Evolutionary conservation across 495 filamentous ascomycete species (phyloP).

Genomic region (Tuber aestivum): DNA sequence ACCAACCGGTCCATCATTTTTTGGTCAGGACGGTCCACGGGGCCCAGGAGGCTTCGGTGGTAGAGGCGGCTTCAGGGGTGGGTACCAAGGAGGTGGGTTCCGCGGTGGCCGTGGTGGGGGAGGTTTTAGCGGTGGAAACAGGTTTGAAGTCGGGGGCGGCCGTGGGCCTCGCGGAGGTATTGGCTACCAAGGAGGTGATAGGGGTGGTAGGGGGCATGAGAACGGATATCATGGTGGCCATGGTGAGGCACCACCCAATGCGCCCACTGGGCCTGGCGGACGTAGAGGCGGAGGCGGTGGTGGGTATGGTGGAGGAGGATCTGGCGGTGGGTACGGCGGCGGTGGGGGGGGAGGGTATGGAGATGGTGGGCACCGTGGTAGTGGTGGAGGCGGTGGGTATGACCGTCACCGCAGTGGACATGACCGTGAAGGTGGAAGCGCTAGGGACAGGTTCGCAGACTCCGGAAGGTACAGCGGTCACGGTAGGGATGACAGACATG

Average conservation of each 20-base stretch:
- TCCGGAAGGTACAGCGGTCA: conserved; percentile 33
- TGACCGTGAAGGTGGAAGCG: conserved; percentile 47
- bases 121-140: conserved; percentile 53
- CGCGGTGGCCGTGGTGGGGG: conserved; percentile 52
- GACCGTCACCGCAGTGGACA: conserved; percentile 56
- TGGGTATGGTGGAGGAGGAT: conserved; percentile 45
- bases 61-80: conserved; percentile 52
- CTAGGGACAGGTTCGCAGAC: conserved; percentile 4
- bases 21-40: conserved; percentile 52
- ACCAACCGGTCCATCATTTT: conserved; percentile 66
- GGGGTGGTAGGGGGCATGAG: conserved; percentile 29
- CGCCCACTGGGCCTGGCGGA: conserved; percentile 43
- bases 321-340: no score
- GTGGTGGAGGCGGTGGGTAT: conserved; percentile 44
- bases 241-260: conserved; percentile 42
- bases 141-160: conserved; percentile 45
- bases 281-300: conserved; percentile 37
- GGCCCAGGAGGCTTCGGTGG: conserved; percentile 37
- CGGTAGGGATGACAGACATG: conserved; percentile 31
- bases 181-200: conserved; percentile 41
- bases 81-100: conserved; percentile 60
- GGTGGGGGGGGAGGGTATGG: conserved; percentile 48
- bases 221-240: conserved; percentile 47
- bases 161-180: conserved; percentile 40
- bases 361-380: conserved; percentile 53